Base-by-base conservation (phyloP, 2,329 filamentous ascomycete species). In the Penicillium palitans region DNA sequence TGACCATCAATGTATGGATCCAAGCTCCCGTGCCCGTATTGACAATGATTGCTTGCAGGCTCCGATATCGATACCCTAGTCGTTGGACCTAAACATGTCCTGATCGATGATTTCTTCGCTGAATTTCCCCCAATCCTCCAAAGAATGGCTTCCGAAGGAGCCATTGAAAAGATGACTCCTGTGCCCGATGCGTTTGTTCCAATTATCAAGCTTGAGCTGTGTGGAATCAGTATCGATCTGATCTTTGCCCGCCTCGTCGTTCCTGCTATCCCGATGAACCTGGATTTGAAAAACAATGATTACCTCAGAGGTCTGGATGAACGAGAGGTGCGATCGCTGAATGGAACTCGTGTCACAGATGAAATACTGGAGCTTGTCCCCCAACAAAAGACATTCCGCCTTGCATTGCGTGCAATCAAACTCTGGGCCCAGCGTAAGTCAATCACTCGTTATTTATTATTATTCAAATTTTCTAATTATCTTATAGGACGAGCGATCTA, bases 31-130 rank as follows among this genome's bases (percentile, higher is more conserved):
- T 40, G 7, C 2, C 4, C 10, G 6, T 27, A 37, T 24, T 57
- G 21, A 55, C 57, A 56, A 55, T 55, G 19, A 19, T 29, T 44
- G 21, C n/a, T 59, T 48, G 41, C 46, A 85, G 92, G 92, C 51
- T 98, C 95, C 47, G 95, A 99, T 86, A 98, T 99, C 68, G 95
- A 99, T 79, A 97, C 95, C 2, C 85, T 99, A 52, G 87, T 98
- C 59, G 89, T 97, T 51, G 93, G 89, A 15, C 95, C 95, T 10
- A 93, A 91, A 77, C 92, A 96, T 70, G 90, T 98, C 52, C 85
- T 85, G 13, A 88, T 91, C 59, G 88, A 93, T 33, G 91, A 99
- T 76, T 99, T 96, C 80, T 99, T 99, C 79, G 80, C 90, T 52
- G 82, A 90, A 68, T 97, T 97, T 67, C 93, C 93, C n/a, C 81